Conservation (phyloP, 352 stramenopile species). For the Pythium diclinum region DNA sequence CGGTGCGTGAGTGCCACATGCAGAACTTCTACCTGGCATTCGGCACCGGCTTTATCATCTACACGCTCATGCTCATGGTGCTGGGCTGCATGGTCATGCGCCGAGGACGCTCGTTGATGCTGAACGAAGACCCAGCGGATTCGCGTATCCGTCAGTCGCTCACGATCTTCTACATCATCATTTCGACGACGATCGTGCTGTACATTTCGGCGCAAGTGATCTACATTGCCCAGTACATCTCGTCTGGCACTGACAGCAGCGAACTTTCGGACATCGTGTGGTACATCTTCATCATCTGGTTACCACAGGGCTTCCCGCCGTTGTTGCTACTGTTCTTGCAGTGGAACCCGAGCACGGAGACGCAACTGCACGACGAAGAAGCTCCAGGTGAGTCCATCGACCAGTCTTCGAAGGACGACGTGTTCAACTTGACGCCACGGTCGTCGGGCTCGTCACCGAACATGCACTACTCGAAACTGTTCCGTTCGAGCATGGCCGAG, state of each 20-base stretch:
- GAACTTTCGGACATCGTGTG: conserved; percentile 79
- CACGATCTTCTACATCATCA: conserved; percentile 88
- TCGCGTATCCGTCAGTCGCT: conserved; percentile 79
- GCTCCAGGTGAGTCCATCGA: conserved; percentile 42
- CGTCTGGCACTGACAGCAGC: conserved; percentile 44
- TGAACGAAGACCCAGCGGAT: conserved; percentile 83
- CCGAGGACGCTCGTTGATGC: conserved; percentile 75
- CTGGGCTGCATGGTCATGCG: conserved; percentile 88
- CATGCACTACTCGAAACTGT: conserved; percentile 78
- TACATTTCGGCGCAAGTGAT: conserved; percentile 88
- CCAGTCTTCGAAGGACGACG: conserved; percentile 75
- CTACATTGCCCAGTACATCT: conserved; percentile 84
- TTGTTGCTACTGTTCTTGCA: conserved; percentile 81
- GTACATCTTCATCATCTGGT: conserved; percentile 88
- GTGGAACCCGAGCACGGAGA: conserved; percentile 82
- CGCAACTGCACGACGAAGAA: conserved; percentile 51
- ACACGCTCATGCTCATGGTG: conserved; percentile 83
- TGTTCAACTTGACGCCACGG: conserved; percentile 81
- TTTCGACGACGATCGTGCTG: conserved; percentile 81
- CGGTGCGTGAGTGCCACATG: conserved; percentile 71
- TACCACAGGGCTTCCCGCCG: conserved; percentile 70
- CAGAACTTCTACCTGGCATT: conserved; percentile 80
- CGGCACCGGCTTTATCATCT: conserved; percentile 75
- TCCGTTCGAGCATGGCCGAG: conserved; percentile 72
- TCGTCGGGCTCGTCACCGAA: conserved; percentile 78